phyloP scores from a whole-genome alignment of 2,329 filamentous ascomycete species.

The Metarhizium rileyi region DNA sequence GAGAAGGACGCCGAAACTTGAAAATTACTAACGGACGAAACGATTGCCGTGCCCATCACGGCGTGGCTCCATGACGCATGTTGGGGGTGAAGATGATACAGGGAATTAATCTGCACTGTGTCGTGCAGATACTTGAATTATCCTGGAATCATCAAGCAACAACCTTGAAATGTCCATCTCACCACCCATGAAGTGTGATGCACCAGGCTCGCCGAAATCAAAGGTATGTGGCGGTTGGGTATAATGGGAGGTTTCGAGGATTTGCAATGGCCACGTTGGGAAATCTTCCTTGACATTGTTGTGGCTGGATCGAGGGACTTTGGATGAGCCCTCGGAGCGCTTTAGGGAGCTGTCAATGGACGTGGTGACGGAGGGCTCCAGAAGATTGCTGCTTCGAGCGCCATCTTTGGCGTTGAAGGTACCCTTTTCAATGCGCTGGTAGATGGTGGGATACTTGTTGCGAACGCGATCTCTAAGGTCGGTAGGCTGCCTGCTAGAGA shows the following conservation, averaged over 20 bases:
- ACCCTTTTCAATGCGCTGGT: conserved; percentile 46
- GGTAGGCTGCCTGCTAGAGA: conserved; percentile 51
- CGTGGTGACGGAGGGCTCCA: conserved; percentile 43
- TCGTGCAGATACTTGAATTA: conserved; percentile 15
- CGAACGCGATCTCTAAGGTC: conserved; percentile 53
- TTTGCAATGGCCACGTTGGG: conserved; percentile 30
- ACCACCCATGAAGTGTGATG: conserved; percentile 32
- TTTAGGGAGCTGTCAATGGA: conserved; percentile 37
- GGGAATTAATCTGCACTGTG: conserved; percentile 17
- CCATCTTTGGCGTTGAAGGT: conserved; percentile 35
- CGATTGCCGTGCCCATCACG: conserved; percentile 10
- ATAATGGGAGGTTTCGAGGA: conserved; percentile 21
- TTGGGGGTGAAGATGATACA: conserved; percentile 15
- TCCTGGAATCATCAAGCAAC: conserved; percentile 42
- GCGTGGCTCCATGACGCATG: conserved; percentile 10
- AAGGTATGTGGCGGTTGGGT: conserved; percentile 21
- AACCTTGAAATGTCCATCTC: conserved; percentile 56
- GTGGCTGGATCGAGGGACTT: conserved; percentile 30
- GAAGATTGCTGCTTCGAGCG: conserved; percentile 28
- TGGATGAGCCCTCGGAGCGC: conserved; percentile 25
- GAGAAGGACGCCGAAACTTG: neutral
- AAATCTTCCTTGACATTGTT: conserved; percentile 38
- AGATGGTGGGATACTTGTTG: conserved; percentile 53
- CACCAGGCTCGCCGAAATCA: conserved; percentile 34
- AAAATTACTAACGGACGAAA: conserved; percentile 10